Percentiles rank a stretch among this genome's conserved stretches.
Conservation (phyloP, 768 basidiomycete genomes). For the Phlebiopsis gigantea region DNA sequence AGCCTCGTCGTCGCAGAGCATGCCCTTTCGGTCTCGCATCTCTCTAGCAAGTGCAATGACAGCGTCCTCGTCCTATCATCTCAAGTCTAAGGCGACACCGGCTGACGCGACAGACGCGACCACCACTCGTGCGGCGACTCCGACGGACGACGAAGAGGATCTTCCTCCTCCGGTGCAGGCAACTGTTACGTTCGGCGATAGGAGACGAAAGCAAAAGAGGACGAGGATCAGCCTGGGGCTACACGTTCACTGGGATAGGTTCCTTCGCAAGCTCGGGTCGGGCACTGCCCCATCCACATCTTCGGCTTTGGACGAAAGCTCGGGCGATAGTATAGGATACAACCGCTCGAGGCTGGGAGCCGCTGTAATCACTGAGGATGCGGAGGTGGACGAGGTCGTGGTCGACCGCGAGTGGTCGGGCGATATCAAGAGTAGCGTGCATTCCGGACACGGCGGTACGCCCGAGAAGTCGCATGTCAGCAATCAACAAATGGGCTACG, state of each 20-base stretch:
- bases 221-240: constrained; percentile 22
- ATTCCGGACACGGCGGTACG: constrained; percentile 44
- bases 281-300: constrained; percentile 42
- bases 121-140: not conserved
- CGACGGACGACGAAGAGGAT: not conserved
- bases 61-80: constrained; percentile 2
- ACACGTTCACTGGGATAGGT: constrained; percentile 26
- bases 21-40: constrained; percentile 18
- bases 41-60: constrained; percentile 14
- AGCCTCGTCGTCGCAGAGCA: not conserved
- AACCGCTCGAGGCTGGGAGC: constrained; percentile 18
- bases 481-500: constrained; percentile 27
- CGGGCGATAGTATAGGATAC: constrained; percentile 33
- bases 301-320: constrained; percentile 45
- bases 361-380: constrained; percentile 27
- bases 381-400: constrained; percentile 64
- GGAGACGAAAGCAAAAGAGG: constrained; percentile 16
- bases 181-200: not conserved
- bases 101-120: not conserved
- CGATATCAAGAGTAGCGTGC: constrained; percentile 47
- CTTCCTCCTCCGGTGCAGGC: constrained; percentile 8
- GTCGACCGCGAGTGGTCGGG: constrained; percentile 70
- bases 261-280: constrained; percentile 28
- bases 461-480: constrained; percentile 48
- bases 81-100: not conserved